Base-by-base conservation (phyloP, 2,329 filamentous ascomycete genomes). In the Aspergillus sp. region DNA sequence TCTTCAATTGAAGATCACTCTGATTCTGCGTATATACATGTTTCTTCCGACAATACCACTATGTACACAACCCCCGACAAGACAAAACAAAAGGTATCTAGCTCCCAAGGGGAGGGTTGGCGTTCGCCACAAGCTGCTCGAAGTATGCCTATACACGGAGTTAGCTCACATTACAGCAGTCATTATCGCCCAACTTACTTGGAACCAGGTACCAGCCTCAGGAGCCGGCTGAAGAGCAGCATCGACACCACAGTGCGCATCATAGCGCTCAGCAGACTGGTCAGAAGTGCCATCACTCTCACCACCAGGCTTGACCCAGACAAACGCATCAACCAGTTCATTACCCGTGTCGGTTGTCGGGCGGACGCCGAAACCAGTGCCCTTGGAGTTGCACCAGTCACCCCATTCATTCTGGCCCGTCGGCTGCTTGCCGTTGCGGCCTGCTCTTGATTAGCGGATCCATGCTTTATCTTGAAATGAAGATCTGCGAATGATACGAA, bases 241-340 rank as follows among this genome's bases (percentile, higher is more conserved):
- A 1, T 75, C 64, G 8, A 79, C 76, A 30, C 86, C 85, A 64
- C 86, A 88, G 74, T 84, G 78, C 54, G 75, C 74, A 70, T 87
- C 84, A 71, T 84, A 87, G 55, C 83, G 82, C 22, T 76, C 65
- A 9, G 85, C 80, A 38, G 68, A 76, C 45, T 76, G 79, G 69
- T 85, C 75, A 41, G 80, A 83, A 43, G 82, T 84, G 59, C 82
- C 82, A 61, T 84, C 82, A 59, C 77, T 79, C 72, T 84, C 83
- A 57, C 82, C 82, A 65, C 88, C 88, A 4, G 88, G 88, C 82
- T 90, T 91, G 68, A 90, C 79, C 88, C 88, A 90, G 60, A 90
- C 88, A 66, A 90, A 88, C 46, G 88, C 87, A 72, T 91, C 89
- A 38, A 84, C 80, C 19, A 88, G 78, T 1, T 76, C 71, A 64